Percentiles rank a stretch among this genome's conserved stretches.
phyloP scores from a whole-genome alignment of 495 filamentous ascomycete genomes.

The Letharia columbiana region DNA sequence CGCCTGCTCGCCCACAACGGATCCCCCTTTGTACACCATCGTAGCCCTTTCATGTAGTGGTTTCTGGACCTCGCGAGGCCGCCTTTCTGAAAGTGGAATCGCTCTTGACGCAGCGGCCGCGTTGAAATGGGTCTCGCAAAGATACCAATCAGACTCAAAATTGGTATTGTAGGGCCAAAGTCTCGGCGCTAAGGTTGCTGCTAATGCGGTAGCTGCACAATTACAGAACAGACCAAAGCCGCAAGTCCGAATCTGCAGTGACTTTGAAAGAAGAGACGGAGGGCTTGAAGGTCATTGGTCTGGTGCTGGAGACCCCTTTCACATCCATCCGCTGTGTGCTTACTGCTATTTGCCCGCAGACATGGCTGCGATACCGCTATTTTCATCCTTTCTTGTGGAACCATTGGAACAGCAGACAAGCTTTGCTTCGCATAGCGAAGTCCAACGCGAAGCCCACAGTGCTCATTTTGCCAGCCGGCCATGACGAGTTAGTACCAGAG shows the following conservation, averaged over 20 bases:
- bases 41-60: conserved; percentile 65
- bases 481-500: conserved; percentile 60
- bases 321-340: conserved; percentile 66
- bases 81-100: conserved; percentile 57
- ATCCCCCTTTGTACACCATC: conserved; percentile 28
- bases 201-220: conserved; percentile 44
- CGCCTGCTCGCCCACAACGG: not conserved
- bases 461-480: conserved; percentile 52
- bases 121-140: conserved; percentile 40
- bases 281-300: conserved; percentile 34
- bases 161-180: conserved; percentile 75
- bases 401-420: conserved; percentile 40
- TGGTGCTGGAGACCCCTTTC: conserved; percentile 74
- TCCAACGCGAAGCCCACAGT: conserved; percentile 28
- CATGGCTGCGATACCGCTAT: conserved; percentile 71
- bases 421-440: conserved; percentile 32
- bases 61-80: conserved; percentile 70
- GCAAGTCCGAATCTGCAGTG: not conserved
- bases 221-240: not conserved
- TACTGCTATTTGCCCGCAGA: conserved; percentile 65
- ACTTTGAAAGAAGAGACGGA: not conserved
- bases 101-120: conserved; percentile 50
- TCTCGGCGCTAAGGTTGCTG: conserved; percentile 54
- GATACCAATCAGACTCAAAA: conserved; percentile 26
- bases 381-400: conserved; percentile 46